These are phyloP conservation scores for Jackrogersella multiformis DNA, from an alignment of 495 filamentous ascomycete genomes.

Conservation along the genomic window DNA sequence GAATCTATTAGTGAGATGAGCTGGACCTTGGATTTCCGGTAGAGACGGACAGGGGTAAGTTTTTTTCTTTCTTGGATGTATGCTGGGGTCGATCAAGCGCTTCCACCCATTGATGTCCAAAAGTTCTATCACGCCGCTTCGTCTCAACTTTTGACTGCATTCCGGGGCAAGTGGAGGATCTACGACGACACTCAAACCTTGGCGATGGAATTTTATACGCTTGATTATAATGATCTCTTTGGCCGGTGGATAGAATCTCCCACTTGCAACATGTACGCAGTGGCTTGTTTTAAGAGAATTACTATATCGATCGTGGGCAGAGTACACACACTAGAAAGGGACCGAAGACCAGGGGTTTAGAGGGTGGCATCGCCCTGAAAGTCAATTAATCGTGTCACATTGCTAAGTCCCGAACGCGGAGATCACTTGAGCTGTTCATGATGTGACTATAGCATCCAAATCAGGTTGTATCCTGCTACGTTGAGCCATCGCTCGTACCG, in stretches of 20 bases:
- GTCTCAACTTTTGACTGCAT: slow-evolving; percentile 28
- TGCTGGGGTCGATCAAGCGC: slow-evolving; percentile 28
- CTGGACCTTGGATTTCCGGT: slow-evolving; percentile 30
- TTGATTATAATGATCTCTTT: neutral
- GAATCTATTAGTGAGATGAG: slow-evolving; percentile 23
- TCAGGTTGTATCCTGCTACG: slow-evolving; percentile 26
- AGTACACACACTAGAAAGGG: slow-evolving; percentile 20
- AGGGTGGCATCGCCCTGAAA: slow-evolving; percentile 40
- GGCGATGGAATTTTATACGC: slow-evolving; percentile 6
- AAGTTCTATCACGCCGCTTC: slow-evolving; percentile 12
- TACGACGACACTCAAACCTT: slow-evolving; percentile 8
- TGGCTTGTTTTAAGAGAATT: slow-evolving; percentile 1
- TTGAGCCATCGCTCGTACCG: slow-evolving; percentile 13
- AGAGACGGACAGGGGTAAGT: slow-evolving; percentile 30
- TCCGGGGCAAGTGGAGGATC: slow-evolving; percentile 23
- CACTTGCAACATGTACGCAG: slow-evolving; percentile 30
- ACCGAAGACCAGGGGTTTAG: slow-evolving; percentile 23
- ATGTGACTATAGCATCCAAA: slow-evolving; percentile 32
- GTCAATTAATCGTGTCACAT: slow-evolving; percentile 43
- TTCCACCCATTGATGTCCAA: slow-evolving; percentile 18
- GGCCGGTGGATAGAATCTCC: slow-evolving; percentile 2
- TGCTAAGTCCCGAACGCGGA: slow-evolving; percentile 44
- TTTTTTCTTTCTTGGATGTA: slow-evolving; percentile 16
- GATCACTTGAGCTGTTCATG: slow-evolving; percentile 44
- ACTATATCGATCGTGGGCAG: slow-evolving; percentile 13